A percentile compares a stretch with the other conserved stretches of the same genome.
Evolutionary conservation across 352 stramenopile species (phyloP).

Genomic region (Phytophthora sp.): DNA sequence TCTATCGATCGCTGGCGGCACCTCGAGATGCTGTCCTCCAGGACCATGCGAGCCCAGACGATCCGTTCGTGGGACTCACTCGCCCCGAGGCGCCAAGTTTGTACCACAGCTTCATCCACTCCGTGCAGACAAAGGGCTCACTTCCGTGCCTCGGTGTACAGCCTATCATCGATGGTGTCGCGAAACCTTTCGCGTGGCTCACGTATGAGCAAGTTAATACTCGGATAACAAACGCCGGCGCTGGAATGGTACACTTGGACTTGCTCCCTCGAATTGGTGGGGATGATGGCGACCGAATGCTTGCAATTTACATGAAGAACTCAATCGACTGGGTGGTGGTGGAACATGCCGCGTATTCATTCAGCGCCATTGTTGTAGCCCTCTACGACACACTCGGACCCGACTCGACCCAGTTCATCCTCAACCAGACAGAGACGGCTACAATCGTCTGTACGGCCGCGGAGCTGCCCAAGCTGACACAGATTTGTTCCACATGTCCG

Average conservation of each 20-base stretch:
- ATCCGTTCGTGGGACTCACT: conserved; percentile 53
- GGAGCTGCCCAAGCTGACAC: conserved; percentile 57
- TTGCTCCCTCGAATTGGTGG: conserved; percentile 48
- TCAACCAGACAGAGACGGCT: conserved; percentile 75
- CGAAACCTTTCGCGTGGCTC: conserved; percentile 53
- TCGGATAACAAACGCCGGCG: conserved; percentile 44
- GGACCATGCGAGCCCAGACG: conserved; percentile 39
- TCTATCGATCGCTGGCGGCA: conserved; percentile 47
- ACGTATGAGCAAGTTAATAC: conserved; percentile 59
- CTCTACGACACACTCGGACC: conserved; percentile 84
- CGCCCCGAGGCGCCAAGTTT: conserved; percentile 44
- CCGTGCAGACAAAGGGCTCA: conserved; percentile 30
- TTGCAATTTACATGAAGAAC: conserved; percentile 98
- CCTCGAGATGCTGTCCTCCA: conserved; percentile 38
- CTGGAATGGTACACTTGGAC: conserved; percentile 52
- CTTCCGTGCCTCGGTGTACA: conserved; percentile 52
- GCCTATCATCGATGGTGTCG: conserved; percentile 36
- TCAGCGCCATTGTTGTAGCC: conserved; percentile 51
- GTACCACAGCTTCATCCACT: conserved; percentile 57
- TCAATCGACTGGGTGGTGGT: conserved; percentile 95
- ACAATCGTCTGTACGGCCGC: conserved; percentile 70
- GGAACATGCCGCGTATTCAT: conserved; percentile 85
- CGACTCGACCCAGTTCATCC: conserved; percentile 75
- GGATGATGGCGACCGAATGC: conserved; percentile 60
- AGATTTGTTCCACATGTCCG: conserved; percentile 43